A percentile compares a stretch with the other conserved stretches of the same genome.
These are phyloP conservation scores for Trametes polyzona DNA, from an alignment of 1,284 basidiomycete species.

Conservation along the genomic window DNA sequence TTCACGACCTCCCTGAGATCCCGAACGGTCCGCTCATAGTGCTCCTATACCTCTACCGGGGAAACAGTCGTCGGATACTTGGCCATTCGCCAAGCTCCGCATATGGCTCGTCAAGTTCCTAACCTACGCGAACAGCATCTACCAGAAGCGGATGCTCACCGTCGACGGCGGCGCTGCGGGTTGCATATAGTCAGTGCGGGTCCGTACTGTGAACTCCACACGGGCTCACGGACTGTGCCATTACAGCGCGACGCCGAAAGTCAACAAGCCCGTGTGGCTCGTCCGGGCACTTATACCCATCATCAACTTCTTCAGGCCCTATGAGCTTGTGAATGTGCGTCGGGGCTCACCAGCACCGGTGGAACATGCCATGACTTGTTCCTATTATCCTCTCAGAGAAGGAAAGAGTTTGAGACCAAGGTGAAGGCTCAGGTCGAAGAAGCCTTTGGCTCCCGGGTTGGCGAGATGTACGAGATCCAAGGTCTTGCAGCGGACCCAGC, in stretches of 20 bases:
- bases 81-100: not conserved
- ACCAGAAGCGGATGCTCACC: constrained; percentile 7
- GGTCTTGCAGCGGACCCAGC: constrained; percentile 4
- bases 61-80: not conserved
- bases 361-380: not conserved
- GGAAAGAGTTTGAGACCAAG: constrained; percentile 2
- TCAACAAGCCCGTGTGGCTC: not conserved
- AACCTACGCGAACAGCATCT: constrained; percentile 1
- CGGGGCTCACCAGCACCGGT: not conserved
- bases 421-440: not conserved
- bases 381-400: not conserved
- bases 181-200: constrained; percentile 9
- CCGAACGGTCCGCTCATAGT: too few species aligned
- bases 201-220: not conserved
- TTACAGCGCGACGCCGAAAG: not conserved
- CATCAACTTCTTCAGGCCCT: not conserved
- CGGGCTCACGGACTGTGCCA: not conserved
- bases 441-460: constrained; percentile 2
- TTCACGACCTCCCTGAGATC: too few species aligned
- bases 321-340: not conserved
- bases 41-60: too few species aligned
- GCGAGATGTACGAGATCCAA: constrained; percentile 14
- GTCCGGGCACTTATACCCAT: not conserved
- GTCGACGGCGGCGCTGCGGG: constrained; percentile 1
- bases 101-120: not conserved